Evolutionary conservation across 306 rosid species (phyloP), one percentile per base, ranked within the genome.

Genomic region (Lotus japonicus): DNA sequence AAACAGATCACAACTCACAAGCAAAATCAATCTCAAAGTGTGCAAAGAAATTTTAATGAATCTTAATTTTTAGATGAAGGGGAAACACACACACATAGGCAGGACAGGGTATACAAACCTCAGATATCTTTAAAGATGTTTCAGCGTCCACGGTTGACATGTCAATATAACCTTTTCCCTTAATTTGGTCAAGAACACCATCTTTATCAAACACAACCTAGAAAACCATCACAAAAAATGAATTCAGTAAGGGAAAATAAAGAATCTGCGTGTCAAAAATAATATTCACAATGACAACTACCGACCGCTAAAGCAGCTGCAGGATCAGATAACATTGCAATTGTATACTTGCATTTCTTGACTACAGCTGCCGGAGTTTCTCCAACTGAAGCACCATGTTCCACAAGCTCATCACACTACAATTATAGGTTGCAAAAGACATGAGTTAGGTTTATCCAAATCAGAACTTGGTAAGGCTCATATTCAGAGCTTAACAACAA

Each of bases 311-410:
- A 80, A 62, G 95, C 95, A 75, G 96, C 96, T 0, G 80, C 42
- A 64, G 96, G 96, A 78, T 90, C 95, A 50, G 96, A 87, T 68
- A 90, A 53, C 85, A 90, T 90, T 48, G 86, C 91, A 66, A 90
- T 80, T 72, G 91, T 90, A 57, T 76, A 84, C 83, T 84, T 80
- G 95, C 95, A 87, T 82, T 85, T 90, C 72, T 84, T 85, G 58
- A 87, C 68, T 13, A 90, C 96, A 49, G 84, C 88, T 26, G 96
- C 89, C 41, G 96, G 96, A 64, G 88, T 80, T 69, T 82, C 85
- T 73, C 83, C 95, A 44, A 82, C 60, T 6, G 91, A 82, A 57
- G 96, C 96, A 19, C 96, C 96, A 66, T 65, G 80, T 66, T 84
- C 70, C 71, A 84, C 88, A 0, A 90, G 85, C 41, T 87, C 96